phyloP scores from a whole-genome alignment of 495 filamentous ascomycete genomes.

The Pseudevernia furfuracea region DNA sequence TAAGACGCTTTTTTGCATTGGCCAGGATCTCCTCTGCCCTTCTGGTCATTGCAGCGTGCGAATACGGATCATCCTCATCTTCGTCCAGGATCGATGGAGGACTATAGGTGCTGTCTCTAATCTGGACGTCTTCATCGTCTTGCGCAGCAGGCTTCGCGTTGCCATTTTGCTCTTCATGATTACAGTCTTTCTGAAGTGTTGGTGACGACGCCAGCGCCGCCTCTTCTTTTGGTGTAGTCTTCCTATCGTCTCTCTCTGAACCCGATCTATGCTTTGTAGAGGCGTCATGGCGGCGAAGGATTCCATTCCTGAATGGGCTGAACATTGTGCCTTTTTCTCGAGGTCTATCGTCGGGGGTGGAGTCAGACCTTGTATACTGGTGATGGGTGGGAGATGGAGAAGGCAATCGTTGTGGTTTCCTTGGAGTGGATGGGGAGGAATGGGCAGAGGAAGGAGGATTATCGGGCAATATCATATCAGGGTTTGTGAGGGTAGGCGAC shows the following conservation, averaged over 20 bases:
- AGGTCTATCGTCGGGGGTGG: conserved; percentile 11
- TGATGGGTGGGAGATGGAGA: conserved; percentile 13
- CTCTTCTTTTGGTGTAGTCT: conserved; percentile 12
- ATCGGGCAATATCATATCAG: conserved; percentile 84
- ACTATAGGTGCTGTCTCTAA: conserved; percentile 11
- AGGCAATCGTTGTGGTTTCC: conserved; percentile 12
- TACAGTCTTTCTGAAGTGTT: conserved; percentile 11
- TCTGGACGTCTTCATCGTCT: conserved; percentile 15
- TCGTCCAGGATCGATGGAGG: conserved; percentile 24
- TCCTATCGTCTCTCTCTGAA: conserved; percentile 15
- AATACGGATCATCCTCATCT: conserved; percentile 47
- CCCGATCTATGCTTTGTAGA: conserved; percentile 14
- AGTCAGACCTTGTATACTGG: conserved; percentile 12
- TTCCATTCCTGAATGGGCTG: conserved; percentile 23
- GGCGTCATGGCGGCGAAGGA: conserved; percentile 16
- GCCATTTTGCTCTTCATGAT: conserved; percentile 6
- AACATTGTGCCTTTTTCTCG: conserved; percentile 21
- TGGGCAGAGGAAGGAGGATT: conserved; percentile 38
- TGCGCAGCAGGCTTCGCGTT: conserved; percentile 8
- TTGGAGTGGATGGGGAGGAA: conserved; percentile 15
- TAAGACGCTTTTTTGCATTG: conserved; percentile 80
- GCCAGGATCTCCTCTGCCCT: conserved; percentile 82
- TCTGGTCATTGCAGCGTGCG: conserved; percentile 67
- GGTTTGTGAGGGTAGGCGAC: conserved; percentile 85
- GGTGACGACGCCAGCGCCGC: conserved; percentile 20